These are phyloP conservation scores for Teunomyces pallodes DNA, from an alignment of 805 yeast genomes.

Conservation along the genomic window DNA sequence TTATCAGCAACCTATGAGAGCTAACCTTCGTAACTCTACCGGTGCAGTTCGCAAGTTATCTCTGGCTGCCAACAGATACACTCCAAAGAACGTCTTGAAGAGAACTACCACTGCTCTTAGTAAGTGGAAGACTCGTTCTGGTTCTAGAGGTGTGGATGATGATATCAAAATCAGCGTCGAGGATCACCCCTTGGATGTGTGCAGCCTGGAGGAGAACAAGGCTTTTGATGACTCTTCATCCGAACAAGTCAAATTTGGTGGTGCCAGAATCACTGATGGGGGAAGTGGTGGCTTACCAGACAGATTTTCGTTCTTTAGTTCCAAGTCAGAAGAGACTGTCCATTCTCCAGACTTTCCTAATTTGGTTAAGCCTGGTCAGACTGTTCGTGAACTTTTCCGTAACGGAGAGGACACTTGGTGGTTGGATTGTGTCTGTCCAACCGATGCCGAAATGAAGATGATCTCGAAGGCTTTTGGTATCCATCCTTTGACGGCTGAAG, in stretches of 20 bases:
- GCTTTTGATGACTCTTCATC: constrained; percentile 17
- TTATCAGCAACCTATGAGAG: constrained; percentile 17
- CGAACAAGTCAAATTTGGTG: constrained; percentile 42
- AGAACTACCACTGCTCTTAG: constrained; percentile 6
- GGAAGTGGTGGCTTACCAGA: constrained; percentile 50
- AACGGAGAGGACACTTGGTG: constrained; percentile 30
- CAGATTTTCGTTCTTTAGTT: constrained; percentile 27
- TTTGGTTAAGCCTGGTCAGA: constrained; percentile 18
- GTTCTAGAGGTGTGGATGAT: neutral
- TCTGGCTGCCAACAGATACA: constrained; percentile 60
- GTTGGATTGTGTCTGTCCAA: constrained; percentile 92
- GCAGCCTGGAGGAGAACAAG: constrained; percentile 8
- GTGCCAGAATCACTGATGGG: constrained; percentile 31
- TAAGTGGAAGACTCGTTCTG: neutral
- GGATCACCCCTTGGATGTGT: constrained; percentile 22
- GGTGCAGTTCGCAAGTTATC: neutral
- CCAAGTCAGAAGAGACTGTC: constrained; percentile 26
- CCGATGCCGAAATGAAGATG: constrained; percentile 91
- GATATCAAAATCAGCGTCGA: constrained; percentile 9
- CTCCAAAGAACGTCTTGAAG: constrained; percentile 45
- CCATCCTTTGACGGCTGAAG: constrained; percentile 97
- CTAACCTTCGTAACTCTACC: neutral
- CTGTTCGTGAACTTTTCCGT: constrained; percentile 21
- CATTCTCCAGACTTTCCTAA: constrained; percentile 28
- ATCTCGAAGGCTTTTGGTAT: constrained; percentile 92